phyloP scores from a whole-genome alignment of 2,329 filamentous ascomycete species.

The Lecanicillium sp. region DNA sequence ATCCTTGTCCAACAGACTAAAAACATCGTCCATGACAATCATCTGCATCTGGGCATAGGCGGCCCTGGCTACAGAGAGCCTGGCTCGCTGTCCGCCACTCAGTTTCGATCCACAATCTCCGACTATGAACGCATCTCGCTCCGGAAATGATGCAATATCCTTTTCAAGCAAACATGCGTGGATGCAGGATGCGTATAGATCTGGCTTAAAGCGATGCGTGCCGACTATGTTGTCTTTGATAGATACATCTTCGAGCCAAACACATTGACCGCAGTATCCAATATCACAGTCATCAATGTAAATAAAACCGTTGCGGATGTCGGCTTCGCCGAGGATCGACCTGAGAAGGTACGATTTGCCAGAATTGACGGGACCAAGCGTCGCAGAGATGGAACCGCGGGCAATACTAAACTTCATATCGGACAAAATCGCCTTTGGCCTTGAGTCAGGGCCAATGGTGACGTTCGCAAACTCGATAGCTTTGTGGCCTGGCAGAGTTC shows the following conservation, averaged over 20 bases:
- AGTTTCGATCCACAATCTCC: too few species aligned
- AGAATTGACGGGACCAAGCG: neutral
- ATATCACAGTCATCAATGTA: neutral
- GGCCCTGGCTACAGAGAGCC: neutral
- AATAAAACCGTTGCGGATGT: neutral
- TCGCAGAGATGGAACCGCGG: neutral
- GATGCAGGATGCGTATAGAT: neutral
- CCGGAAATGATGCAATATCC: neutral
- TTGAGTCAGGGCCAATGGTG: neutral
- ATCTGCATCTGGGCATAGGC: neutral
- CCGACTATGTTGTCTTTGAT: neutral
- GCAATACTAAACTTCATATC: neutral
- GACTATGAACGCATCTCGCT: neutral
- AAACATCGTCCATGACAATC: neutral
- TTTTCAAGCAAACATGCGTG: neutral
- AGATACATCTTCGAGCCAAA: neutral
- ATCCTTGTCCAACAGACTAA: neutral
- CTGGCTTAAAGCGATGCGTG: neutral
- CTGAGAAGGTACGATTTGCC: neutral
- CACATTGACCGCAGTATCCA: neutral
- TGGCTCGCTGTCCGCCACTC: slow-evolving; percentile 1
- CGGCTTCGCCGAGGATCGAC: neutral
- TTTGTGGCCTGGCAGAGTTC: neutral
- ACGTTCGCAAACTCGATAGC: neutral
- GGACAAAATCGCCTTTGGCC: neutral